Base-by-base conservation (phyloP, 2,329 filamentous ascomycete genomes). In the Chaetomiaceae sp. region DNA sequence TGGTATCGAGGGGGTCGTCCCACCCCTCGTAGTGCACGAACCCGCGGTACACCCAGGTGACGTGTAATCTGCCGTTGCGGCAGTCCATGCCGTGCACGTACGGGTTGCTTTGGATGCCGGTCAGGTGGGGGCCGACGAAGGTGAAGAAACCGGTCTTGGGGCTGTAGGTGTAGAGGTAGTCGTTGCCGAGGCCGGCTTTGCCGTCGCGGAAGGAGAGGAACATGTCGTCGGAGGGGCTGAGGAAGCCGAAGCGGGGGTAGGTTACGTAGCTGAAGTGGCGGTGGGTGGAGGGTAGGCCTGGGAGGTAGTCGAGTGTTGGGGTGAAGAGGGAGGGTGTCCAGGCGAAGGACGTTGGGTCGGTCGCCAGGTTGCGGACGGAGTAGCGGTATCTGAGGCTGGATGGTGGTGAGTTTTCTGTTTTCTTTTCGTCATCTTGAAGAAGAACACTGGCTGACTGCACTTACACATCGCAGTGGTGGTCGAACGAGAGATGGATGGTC, bases 401-500 rank as follows among this genome's bases (percentile, higher is more conserved):
- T 3, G 15, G 3, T 20, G 6, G 33, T 54, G 33, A 49, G 39
- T 31, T 9, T 6, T n/a, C 12, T 22, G 54, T 23, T 65, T 68
- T 23, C 37, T 29, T 11, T 34, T n/a, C n/a, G 22, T 29, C 14
- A 31, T 40, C 25, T 15, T 6, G 15, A 6, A 20, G 11, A 7
- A 8, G 22, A 11, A 9, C 15, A 3, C 9, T 15, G 15, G 5
- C 2, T 37, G 14, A 8, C n/a, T 25, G 40, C 20, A 29, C 51
- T 54, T 47, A 59, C 53, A 51, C 59, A 50, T 74, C 72, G 55
- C 71, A 74, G 56, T 79, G 76, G 56, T 79, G 77, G 51, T 80
- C 76, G 57, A 77, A 79, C 7, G 74, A 75, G 4, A 80, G 62
- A 55, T 79, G 77, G 22, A 80, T 77, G n/a, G 73, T 78, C 40